Base-by-base conservation (phyloP, 768 basidiomycete species). In the Galerina marginata region DNA sequence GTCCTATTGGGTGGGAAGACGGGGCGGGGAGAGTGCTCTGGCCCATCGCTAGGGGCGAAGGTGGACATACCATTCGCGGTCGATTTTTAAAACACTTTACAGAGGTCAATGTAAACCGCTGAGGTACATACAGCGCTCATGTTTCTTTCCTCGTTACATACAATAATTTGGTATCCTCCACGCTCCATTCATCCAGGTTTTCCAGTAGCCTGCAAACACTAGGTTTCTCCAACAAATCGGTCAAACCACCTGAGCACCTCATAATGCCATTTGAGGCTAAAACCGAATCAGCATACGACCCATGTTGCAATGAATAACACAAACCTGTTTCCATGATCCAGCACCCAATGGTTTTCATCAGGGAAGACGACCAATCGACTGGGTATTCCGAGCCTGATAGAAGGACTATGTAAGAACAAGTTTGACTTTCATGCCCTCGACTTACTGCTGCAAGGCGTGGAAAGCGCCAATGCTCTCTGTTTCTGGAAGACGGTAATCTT, bases 201-300 rank as follows among this genome's bases (percentile, higher is more conserved):
- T 33, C 29, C 29, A 5, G 29, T 26, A 20, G 43, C 14, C 12
- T 39, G 16, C 33, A 38, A 25, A 14, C 14, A 43, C 29, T 43
- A 53, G 6, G 62, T 62, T 42, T 78, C 69, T 14, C 85, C 87
- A 11, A 89, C 79, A 66, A 82, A 92, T 68, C 86, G 74, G 58
- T 90, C 86, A 62, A 97, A 89, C 94, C 94, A 99, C 60, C 85
- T 82, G 77, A 99, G 90, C 11, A 99, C 90, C 72, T 99, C 96
- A 64, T 91, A 81, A 75, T 98, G 93, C 96, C 96, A 99, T 72
- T 95, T 94, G 72, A 96, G 76, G 70, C 92, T 91, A 67, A 37
- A 55, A 42, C 29, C 29, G 7, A 33, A 33, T 33, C 5, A 33
- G 29, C 29, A 5, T 33, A 7, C 29, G 29, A 33, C 7, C 7